These are phyloP conservation scores for Ceratocystis diversiconidia DNA, from an alignment of 2,329 filamentous ascomycete genomes.

Conservation along the genomic window DNA sequence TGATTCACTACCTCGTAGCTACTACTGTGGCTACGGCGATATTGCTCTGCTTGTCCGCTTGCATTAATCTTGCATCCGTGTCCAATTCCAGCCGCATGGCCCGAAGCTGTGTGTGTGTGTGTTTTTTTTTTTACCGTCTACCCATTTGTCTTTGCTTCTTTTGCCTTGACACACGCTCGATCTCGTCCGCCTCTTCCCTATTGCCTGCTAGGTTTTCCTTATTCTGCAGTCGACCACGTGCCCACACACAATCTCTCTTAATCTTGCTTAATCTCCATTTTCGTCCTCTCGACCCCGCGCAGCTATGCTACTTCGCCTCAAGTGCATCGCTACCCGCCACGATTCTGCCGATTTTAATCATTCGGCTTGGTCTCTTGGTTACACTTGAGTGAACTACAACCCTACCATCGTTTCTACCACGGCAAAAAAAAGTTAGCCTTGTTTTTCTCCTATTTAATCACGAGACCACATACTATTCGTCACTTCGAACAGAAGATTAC, in stretches of 20 bases:
- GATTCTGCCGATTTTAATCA: not conserved
- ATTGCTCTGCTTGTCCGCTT: not conserved
- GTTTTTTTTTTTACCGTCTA: not conserved
- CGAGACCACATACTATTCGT: not conserved
- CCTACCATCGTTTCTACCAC: not conserved
- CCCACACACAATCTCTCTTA: not conserved
- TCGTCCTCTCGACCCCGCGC: constrained; percentile 6
- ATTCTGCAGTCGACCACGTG: not conserved
- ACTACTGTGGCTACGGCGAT: not conserved
- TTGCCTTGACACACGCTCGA: not conserved
- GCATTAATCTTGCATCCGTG: not conserved
- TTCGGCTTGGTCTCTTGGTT: not conserved
- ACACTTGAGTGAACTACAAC: not conserved
- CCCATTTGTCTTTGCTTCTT: not conserved
- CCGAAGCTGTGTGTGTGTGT: not conserved
- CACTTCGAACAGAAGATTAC: not conserved
- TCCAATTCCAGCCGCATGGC: not conserved
- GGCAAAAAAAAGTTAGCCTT: not conserved
- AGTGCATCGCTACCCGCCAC: not conserved
- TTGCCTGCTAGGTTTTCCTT: not conserved
- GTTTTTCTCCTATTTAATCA: not conserved
- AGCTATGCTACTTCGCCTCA: not conserved
- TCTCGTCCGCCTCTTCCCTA: not conserved
- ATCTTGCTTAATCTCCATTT: not conserved
- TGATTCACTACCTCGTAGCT: not conserved